Evolutionary conservation across 176 grass and related monocot genomes (phyloP), one percentile per base, ranked within the genome.

Genomic region (Paspalum notatum): DNA sequence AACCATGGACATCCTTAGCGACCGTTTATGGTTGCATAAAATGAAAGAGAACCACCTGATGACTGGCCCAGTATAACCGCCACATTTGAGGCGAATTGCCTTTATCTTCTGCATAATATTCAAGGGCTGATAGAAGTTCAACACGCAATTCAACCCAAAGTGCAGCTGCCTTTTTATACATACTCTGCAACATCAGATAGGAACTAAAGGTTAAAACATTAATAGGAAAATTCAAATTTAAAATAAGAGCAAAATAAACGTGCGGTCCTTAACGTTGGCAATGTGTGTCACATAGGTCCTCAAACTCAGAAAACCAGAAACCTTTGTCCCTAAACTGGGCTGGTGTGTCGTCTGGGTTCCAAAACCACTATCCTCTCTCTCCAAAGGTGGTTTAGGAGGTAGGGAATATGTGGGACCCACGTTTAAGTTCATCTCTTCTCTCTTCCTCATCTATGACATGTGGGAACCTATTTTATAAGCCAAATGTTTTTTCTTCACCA

Each of bases 51-150:
- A 79, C 38, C 68, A 97, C 94, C 91, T 98, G 95, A 87, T 98
- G 95, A 68, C 95, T 95, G 15, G 95, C 92, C 95, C 95, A 98
- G 70, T 98, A 98, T 27, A 95, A 18, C 42, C 95, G 88, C 95
- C 95, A 98, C 49, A 95, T 66, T 72, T 93, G 92, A 87, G 88
- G 85, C 58, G 72, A 86, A 75, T 91, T 98, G 48, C 49, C 56
- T 69, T 93, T 95, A 56, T 98, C 92, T 72, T 98, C 95, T 22
- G 77, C 75, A 81, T 91, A 93, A 82, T 87, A 93, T 83, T 91
- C 86, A 75, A 68, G 83, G 70, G 92, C 95, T 66, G 95, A 91
- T 72, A 98, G 78, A 51, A 98, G 88, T 79, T 98, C 95, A 66
- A 98, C 84, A 59, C 95, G 90, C 75, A 98, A 74, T 68, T 93